Percentiles rank a stretch among this genome's conserved stretches.
Conservation (phyloP, 176 grass and related monocot species). For the Oryza meridionalis region DNA sequence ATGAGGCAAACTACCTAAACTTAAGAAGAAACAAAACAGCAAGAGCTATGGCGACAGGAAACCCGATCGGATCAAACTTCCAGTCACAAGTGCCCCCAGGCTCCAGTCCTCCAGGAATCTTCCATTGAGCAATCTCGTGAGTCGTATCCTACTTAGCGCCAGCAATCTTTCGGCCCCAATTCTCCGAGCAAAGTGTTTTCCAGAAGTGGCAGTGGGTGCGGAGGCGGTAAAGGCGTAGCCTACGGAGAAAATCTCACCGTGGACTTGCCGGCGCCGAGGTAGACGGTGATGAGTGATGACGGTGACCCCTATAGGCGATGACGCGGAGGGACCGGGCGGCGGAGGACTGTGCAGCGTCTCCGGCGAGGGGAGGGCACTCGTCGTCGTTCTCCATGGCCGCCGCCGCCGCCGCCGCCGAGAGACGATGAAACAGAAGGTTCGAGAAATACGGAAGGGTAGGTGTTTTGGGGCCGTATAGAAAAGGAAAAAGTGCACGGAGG, state of each 20-base stretch:
- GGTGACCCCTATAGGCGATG: constrained; percentile 78
- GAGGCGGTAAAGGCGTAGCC: constrained; percentile 20
- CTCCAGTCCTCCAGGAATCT: not conserved
- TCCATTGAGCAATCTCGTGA: not conserved
- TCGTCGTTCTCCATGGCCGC: constrained; percentile 67
- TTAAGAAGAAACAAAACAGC: not conserved
- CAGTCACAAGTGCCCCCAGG: not conserved
- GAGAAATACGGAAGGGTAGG: not conserved
- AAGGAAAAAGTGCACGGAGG: not conserved
- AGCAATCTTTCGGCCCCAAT: not conserved
- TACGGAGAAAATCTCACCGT: constrained; percentile 51
- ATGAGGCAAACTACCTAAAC: not conserved
- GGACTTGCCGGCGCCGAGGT: constrained; percentile 93
- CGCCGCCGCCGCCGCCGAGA: not conserved
- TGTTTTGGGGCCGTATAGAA: not conserved
- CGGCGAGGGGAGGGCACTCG: constrained; percentile 56
- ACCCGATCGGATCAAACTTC: not conserved
- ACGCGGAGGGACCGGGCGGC: not conserved
- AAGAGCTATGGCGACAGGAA: not conserved
- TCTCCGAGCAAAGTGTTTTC: not conserved
- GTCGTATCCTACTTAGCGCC: not conserved
- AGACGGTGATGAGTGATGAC: constrained; percentile 70
- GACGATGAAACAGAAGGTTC: not conserved
- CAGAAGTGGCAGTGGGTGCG: not conserved
- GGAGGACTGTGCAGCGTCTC: not conserved